Conservation (phyloP, 345 rosid species). For the Alliaria petiolata region DNA sequence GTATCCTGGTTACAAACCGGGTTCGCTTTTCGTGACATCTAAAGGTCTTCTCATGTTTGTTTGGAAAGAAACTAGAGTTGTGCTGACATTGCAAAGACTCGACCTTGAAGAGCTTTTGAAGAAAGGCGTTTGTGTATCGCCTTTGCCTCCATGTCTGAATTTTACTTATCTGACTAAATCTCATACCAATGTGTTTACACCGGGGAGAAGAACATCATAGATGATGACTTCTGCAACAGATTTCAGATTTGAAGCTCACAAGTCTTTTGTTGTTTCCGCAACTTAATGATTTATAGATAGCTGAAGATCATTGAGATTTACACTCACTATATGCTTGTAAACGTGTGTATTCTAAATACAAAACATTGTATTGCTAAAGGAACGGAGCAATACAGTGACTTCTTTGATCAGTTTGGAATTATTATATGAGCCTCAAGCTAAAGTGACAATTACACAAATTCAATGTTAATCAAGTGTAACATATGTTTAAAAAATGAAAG, state of each 20-base stretch:
- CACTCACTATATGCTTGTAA: slow-evolving; percentile 1
- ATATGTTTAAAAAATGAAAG: too few species aligned
- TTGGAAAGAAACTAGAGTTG: slow-evolving; percentile 63
- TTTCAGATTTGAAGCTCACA: not conserved
- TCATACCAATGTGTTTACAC: slow-evolving; percentile 63
- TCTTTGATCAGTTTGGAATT: too few species aligned
- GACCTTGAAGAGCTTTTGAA: slow-evolving; percentile 60
- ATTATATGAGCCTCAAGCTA: too few species aligned
- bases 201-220: slow-evolving; percentile 37
- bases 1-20: slow-evolving; percentile 74
- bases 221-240: not conserved
- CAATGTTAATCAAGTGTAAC: too few species aligned
- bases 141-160: slow-evolving; percentile 53
- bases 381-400: too few species aligned
- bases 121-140: slow-evolving; percentile 56
- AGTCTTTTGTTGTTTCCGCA: not conserved
- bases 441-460: too few species aligned
- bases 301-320: not conserved
- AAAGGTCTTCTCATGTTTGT: slow-evolving; percentile 63
- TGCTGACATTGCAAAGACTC: slow-evolving; percentile 71
- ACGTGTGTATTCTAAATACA: not conserved
- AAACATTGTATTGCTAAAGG: not conserved
- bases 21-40: slow-evolving; percentile 54
- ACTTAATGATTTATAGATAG: not conserved
- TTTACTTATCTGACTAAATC: slow-evolving; percentile 72